Conservation (phyloP, 2,329 filamentous ascomycete species). For the Aspergillus ochraceoroseus region DNA sequence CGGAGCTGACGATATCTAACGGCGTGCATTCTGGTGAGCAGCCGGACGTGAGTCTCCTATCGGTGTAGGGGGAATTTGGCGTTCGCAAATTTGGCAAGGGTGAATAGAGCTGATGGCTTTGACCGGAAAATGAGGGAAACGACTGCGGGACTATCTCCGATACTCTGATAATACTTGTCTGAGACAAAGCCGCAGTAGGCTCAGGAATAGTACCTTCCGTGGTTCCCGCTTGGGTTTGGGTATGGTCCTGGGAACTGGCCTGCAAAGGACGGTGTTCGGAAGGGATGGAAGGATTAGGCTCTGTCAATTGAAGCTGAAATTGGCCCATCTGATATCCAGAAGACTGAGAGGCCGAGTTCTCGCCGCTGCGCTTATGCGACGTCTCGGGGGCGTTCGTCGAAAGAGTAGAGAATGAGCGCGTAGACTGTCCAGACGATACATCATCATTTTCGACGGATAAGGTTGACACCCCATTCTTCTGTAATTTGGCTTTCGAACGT, state of each 20-base stretch:
- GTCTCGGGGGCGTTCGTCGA: constrained; percentile 2
- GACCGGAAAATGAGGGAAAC: constrained; percentile 14
- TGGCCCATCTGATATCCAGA: constrained; percentile 19
- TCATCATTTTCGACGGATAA: constrained; percentile 11
- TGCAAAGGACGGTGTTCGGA: constrained; percentile 6
- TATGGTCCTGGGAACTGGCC: not conserved
- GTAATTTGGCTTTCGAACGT: constrained; percentile 32
- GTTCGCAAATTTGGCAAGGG: constrained; percentile 13
- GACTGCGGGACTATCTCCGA: constrained; percentile 11
- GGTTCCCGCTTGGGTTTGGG: not conserved
- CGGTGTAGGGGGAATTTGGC: constrained; percentile 7
- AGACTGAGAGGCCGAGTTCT: constrained; percentile 6
- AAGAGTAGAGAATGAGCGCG: constrained; percentile 5
- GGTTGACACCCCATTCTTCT: constrained; percentile 16
- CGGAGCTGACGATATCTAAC: constrained; percentile 10
- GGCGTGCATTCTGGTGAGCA: constrained; percentile 13
- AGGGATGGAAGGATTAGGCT: constrained; percentile 4
- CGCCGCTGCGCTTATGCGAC: not conserved
- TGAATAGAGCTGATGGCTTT: constrained; percentile 12
- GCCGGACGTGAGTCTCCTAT: constrained; percentile 9
- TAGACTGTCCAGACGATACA: constrained; percentile 11
- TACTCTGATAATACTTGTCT: constrained; percentile 10
- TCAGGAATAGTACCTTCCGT: not conserved
- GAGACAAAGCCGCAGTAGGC: constrained; percentile 3
- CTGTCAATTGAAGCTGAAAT: constrained; percentile 23